Evolutionary conservation across 169 alveolate genomes (phyloP).

Genomic region (Plasmodium sp.): DNA sequence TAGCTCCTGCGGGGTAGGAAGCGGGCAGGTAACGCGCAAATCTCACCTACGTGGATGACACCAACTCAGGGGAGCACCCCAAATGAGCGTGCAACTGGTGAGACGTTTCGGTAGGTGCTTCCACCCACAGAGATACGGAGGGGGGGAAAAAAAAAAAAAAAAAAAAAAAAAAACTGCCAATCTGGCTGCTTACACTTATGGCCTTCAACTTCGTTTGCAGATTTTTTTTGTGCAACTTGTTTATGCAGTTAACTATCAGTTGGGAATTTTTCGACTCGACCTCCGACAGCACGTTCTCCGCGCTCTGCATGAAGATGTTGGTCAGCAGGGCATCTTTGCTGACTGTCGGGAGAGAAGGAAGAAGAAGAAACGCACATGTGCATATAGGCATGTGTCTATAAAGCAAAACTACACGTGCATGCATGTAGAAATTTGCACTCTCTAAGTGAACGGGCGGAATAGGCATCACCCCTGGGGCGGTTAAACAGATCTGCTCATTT

Average conservation of each 20-base stretch:
- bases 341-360: not conserved
- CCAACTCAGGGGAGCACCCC: not conserved
- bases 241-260: conserved; percentile 46
- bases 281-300: not conserved
- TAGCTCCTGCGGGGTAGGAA: conserved; percentile 21
- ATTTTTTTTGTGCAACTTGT: conserved; percentile 46
- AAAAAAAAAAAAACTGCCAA: not conserved
- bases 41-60: not conserved
- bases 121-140: no score
- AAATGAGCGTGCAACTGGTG: not conserved
- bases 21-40: not conserved
- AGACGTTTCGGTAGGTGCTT: no score
- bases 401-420: not conserved
- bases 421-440: not conserved
- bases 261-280: conserved; percentile 33
- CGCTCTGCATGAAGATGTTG: conserved; percentile 6
- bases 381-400: not conserved
- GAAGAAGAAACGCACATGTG: not conserved
- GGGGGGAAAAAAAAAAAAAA: not conserved
- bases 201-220: conserved; percentile 61
- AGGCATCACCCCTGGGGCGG: not conserved
- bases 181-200: conserved; percentile 11
- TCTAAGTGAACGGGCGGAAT: not conserved
- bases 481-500: not conserved
- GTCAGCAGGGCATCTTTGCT: conserved; percentile 47